Conservation (phyloP, 108 stramenopile species). For the Fragilaria crotonensis region DNA sequence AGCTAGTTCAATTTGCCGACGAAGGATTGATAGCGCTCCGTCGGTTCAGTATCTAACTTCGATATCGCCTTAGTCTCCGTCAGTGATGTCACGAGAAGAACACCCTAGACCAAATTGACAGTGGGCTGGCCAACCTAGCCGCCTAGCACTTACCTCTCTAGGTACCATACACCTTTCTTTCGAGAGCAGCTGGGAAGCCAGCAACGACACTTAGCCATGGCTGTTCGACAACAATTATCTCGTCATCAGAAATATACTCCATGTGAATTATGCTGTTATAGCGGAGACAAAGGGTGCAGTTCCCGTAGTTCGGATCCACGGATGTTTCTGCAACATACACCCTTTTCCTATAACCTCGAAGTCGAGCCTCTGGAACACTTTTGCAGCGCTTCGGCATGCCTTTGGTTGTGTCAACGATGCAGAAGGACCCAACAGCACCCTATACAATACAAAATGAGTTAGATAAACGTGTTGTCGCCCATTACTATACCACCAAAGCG, state of each 20-base stretch:
- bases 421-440: slow-evolving; percentile 73
- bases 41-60: no score
- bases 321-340: background rate
- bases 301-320: background rate
- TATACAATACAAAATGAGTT: slow-evolving; percentile 12
- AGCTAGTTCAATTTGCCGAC: no score
- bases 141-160: slow-evolving; percentile 18
- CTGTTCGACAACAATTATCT: slow-evolving; percentile 82
- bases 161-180: slow-evolving; percentile 69
- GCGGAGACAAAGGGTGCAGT: slow-evolving; percentile 66
- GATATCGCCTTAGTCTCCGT: no score
- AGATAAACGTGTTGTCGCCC: slow-evolving; percentile 26
- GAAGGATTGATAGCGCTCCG: no score
- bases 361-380: slow-evolving; percentile 53
- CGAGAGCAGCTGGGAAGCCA: slow-evolving; percentile 67
- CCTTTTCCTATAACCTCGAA: slow-evolving; percentile 31
- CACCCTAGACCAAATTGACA: no score
- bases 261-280: slow-evolving; percentile 72
- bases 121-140: no score
- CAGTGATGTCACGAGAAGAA: no score
- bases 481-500: slow-evolving; percentile 37
- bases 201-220: slow-evolving; percentile 75
- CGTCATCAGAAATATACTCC: slow-evolving; percentile 55
- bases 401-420: slow-evolving; percentile 49
- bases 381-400: slow-evolving; percentile 46